Conservation (phyloP, 331 rosid genomes). For the Malus hybrid region DNA sequence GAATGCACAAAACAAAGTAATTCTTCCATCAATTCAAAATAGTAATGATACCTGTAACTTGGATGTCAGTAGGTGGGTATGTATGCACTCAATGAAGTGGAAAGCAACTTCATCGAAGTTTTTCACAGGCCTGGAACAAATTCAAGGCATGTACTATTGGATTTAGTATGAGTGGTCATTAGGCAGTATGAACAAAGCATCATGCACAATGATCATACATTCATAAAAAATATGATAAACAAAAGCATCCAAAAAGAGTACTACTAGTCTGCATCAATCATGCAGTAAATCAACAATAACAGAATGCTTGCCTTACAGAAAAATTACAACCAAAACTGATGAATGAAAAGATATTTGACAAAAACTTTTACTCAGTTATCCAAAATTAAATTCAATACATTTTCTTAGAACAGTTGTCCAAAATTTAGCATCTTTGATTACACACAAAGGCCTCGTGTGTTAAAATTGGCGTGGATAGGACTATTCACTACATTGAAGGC, state of each 20-base stretch:
- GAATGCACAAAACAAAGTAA: not conserved
- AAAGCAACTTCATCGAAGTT: conserved; percentile 75
- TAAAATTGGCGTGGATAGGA: too few species aligned
- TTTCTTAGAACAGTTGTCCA: not conserved
- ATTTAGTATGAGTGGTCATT: not conserved
- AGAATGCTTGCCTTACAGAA: not conserved
- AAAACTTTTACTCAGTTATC: not conserved
- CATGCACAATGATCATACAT: not conserved
- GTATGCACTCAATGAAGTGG: conserved; percentile 94
- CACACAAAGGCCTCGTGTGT: too few species aligned
- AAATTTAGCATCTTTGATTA: not conserved
- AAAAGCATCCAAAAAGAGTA: not conserved
- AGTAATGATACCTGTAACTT: conserved; percentile 43
- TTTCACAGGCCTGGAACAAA: conserved; percentile 61
- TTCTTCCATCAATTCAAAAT: not conserved
- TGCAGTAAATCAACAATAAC: not conserved
- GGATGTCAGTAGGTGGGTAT: conserved; percentile 48
- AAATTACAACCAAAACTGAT: not conserved
- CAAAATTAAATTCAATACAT: not conserved
- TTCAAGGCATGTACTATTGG: not conserved
- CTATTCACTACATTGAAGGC: too few species aligned
- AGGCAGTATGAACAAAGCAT: not conserved
- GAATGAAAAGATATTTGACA: not conserved
- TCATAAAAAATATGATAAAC: not conserved
- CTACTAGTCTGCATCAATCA: not conserved